phyloP scores from a whole-genome alignment of 495 filamentous ascomycete species.

The Penicillium egyptiacum region DNA sequence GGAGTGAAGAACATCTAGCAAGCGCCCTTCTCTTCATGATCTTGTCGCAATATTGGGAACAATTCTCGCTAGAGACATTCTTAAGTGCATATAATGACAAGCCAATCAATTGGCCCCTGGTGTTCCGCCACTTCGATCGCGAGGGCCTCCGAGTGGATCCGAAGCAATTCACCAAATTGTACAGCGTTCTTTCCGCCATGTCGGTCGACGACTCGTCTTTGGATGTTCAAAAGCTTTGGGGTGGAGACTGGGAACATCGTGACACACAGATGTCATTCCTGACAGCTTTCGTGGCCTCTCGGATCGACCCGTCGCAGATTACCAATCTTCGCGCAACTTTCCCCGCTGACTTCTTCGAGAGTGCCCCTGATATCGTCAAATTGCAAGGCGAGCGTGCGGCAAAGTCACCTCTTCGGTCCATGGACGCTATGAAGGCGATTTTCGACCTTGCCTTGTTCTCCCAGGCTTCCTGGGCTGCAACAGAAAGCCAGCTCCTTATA shows the following conservation, averaged over 20 bases:
- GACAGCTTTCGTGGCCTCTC: constrained; percentile 72
- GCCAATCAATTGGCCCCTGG: constrained; percentile 75
- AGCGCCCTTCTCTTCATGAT: constrained; percentile 81
- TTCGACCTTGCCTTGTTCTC: constrained; percentile 74
- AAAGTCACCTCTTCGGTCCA: constrained; percentile 85
- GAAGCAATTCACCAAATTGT: constrained; percentile 76
- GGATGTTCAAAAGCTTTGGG: constrained; percentile 86
- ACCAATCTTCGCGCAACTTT: constrained; percentile 78
- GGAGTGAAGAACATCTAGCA: constrained; percentile 80
- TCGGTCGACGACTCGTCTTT: constrained; percentile 60
- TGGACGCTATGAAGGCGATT: constrained; percentile 78
- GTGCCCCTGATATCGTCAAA: constrained; percentile 67
- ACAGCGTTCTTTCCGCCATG: constrained; percentile 68
- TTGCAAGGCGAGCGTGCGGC: constrained; percentile 69
- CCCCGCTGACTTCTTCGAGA: constrained; percentile 69
- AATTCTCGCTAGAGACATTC: constrained; percentile 72
- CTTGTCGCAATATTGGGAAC: constrained; percentile 60
- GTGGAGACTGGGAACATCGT: constrained; percentile 80
- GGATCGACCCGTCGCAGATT: constrained; percentile 79
- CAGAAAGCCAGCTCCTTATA: constrained; percentile 63
- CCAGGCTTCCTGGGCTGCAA: constrained; percentile 60
- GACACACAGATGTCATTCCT: constrained; percentile 90
- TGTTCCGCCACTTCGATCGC: constrained; percentile 82
- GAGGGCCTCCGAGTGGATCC: constrained; percentile 70
- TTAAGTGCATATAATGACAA: constrained; percentile 61